These are phyloP conservation scores for Cicer yamashitae DNA, from an alignment of 306 rosid genomes.

Conservation along the genomic window DNA sequence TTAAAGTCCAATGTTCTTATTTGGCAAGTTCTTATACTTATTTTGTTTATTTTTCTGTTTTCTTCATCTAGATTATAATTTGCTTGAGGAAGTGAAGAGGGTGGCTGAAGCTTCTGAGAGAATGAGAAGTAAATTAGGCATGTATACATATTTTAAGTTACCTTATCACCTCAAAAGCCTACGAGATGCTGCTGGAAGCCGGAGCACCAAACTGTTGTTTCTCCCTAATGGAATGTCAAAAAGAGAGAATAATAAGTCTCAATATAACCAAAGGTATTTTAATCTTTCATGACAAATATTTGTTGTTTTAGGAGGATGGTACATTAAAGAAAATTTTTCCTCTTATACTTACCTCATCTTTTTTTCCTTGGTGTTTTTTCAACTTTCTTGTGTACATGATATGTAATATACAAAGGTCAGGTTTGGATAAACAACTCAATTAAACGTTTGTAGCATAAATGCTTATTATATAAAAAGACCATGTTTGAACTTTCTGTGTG, in stretches of 20 bases:
- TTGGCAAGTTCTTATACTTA: constrained; percentile 4
- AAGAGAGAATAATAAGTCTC: constrained; percentile 79
- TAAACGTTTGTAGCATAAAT: no score
- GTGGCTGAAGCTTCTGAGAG: constrained; percentile 83
- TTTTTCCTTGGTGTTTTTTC: constrained; percentile 12
- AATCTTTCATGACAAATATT: constrained; percentile 19
- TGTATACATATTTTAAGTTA: constrained; percentile 52
- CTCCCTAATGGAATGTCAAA: constrained; percentile 80
- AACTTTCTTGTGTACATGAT: constrained; percentile 4
- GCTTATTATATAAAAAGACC: no score
- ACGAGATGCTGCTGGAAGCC: constrained; percentile 62
- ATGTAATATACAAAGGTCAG: neutral
- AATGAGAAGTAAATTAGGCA: constrained; percentile 66
- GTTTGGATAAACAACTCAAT: no score
- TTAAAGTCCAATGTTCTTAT: neutral
- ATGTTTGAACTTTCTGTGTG: no score
- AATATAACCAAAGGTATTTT: constrained; percentile 63
- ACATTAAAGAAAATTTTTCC: neutral
- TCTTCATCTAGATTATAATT: constrained; percentile 67
- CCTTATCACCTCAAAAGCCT: constrained; percentile 64
- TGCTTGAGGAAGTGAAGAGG: constrained; percentile 90
- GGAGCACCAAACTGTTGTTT: constrained; percentile 70
- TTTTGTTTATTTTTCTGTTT: constrained; percentile 8
- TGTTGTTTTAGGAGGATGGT: constrained; percentile 13
- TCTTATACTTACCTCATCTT: neutral